Conservation (phyloP, 2,329 filamentous ascomycete genomes). For the Neonectria faginata region DNA sequence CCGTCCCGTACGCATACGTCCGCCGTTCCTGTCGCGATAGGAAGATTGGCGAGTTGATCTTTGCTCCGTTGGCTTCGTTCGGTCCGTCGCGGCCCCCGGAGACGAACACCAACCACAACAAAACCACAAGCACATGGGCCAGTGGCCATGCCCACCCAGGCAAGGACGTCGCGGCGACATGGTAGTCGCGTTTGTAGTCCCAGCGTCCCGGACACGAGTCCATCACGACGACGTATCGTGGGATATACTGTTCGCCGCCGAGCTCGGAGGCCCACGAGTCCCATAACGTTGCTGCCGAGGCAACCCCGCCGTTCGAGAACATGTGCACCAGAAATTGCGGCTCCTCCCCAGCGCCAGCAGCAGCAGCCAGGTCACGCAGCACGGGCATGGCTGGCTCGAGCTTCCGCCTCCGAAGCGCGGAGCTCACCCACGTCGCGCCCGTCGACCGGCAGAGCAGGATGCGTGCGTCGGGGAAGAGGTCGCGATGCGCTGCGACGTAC, state of each 20-base stretch:
- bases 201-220: constrained; percentile 64
- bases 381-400: constrained; percentile 56
- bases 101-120: constrained; percentile 49
- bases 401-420: constrained; percentile 47
- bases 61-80: constrained; percentile 51
- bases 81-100: constrained; percentile 46
- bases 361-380: constrained; percentile 49
- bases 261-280: constrained; percentile 36
- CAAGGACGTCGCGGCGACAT: constrained; percentile 53
- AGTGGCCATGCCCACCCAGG: constrained; percentile 51
- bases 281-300: constrained; percentile 53
- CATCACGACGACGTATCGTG: constrained; percentile 58
- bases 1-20: constrained; percentile 64
- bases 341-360: constrained; percentile 26
- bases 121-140: constrained; percentile 49
- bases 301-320: constrained; percentile 66
- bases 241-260: constrained; percentile 46
- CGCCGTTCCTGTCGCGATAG: constrained; percentile 56
- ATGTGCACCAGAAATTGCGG: constrained; percentile 59
- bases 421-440: constrained; percentile 51
- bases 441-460: constrained; percentile 61
- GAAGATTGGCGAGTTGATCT: constrained; percentile 51
- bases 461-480: constrained; percentile 57
- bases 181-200: constrained; percentile 53
- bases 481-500: constrained; percentile 60